A percentile compares a stretch with the other conserved stretches of the same genome.
phyloP scores from a whole-genome alignment of 768 basidiomycete genomes.

The Leccinellum luteum region DNA sequence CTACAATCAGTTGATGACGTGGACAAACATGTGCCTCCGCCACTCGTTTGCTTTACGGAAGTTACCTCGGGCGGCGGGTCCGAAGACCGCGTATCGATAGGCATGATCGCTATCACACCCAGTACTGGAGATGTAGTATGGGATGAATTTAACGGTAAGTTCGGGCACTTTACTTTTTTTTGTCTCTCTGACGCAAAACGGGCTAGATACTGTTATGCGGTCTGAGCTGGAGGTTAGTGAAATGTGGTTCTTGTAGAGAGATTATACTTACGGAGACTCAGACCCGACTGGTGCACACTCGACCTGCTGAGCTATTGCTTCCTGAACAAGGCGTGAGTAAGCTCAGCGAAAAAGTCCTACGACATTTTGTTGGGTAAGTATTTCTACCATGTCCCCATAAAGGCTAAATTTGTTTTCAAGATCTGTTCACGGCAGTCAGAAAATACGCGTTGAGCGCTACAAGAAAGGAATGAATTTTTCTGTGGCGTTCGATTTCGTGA shows the following conservation, averaged over 20 bases:
- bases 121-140: slow-evolving; percentile 92
- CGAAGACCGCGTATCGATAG: slow-evolving; percentile 47
- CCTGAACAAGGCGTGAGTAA: slow-evolving; percentile 58
- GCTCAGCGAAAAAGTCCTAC: slow-evolving; percentile 72
- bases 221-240: slow-evolving; percentile 78
- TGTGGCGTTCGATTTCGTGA: slow-evolving; percentile 65
- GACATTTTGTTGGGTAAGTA: slow-evolving; percentile 63
- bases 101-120: slow-evolving; percentile 77
- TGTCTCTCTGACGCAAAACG: slow-evolving; percentile 5
- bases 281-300: slow-evolving; percentile 85
- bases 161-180: background rate
- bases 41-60: slow-evolving; percentile 76
- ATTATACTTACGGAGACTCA: slow-evolving; percentile 31
- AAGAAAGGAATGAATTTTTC: slow-evolving; percentile 53
- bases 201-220: slow-evolving; percentile 74
- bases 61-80: slow-evolving; percentile 5
- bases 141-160: slow-evolving; percentile 82
- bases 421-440: slow-evolving; percentile 36
- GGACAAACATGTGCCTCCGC: slow-evolving; percentile 56
- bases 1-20: slow-evolving; percentile 65
- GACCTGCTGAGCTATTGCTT: slow-evolving; percentile 79
- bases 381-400: slow-evolving; percentile 1
- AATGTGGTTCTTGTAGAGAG: background rate
- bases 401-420: slow-evolving; percentile 27
- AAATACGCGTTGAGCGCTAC: slow-evolving; percentile 64